Evolutionary conservation across 2,329 filamentous ascomycete species (phyloP), one percentile per base, ranked within the genome.

Genomic region (Talaromyces sp.): DNA sequence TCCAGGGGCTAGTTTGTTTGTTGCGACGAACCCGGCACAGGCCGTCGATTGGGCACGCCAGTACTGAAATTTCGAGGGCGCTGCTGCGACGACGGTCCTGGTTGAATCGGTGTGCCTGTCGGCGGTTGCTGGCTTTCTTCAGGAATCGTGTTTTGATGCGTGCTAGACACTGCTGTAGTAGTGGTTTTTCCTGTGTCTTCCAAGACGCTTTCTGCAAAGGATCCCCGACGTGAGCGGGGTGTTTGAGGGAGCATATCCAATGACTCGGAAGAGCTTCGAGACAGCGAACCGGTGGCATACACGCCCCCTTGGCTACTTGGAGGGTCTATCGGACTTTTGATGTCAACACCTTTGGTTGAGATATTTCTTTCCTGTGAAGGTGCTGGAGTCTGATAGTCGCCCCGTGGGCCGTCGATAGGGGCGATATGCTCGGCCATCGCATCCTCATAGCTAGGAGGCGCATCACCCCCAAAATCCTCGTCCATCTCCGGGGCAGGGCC

Each of bases 391-490:
- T 62, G 60, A 75, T 81, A 81, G 70, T 80, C 77, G 69, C 77
- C 74, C 68, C 92, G 81, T 28, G 88, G 79, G 63, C 87, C 89
- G 71, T 91, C 85, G 60, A 92, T 85, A 1, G 91, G 90, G 39
- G 85, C 88, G 64, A 95, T 77, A 62, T 88, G 85, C 65, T 91
- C 88, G 7, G 92, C 92, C 77, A 97, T 88, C 13, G 92, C 92
- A 75, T 97, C 93, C 75, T 96, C 92, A 71, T 98, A 98, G 70
- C 91, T 96, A 8, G 93, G 93, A 19, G 93, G 93, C n/a, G 92
- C 91, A 60, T 95, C 92, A 33, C 91, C 88, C 65, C 72, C 72
- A 30, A 32, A 64, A 25, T 69, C 66, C 64, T 49, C 66, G 32
- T 64, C 62, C 19, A 72, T 63, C 8, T 68, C 66, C 3, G 69